Conservation (phyloP, 2,329 filamentous ascomycete species). For the Paecilomyces sp. region DNA sequence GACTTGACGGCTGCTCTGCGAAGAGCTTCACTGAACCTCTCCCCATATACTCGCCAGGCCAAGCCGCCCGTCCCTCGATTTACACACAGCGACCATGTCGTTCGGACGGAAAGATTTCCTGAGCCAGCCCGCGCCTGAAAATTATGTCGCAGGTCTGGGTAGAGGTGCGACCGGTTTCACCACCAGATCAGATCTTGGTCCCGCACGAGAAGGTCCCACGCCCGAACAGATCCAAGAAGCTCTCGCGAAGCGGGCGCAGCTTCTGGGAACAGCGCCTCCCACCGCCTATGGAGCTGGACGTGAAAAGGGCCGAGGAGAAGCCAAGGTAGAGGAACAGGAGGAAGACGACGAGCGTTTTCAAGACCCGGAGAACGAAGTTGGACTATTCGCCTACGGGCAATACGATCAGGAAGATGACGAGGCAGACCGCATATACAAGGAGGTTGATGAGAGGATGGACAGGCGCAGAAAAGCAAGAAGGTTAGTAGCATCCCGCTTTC, state of each 20-base stretch:
- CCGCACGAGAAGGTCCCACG: slow-evolving; percentile 87
- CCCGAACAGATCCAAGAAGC: slow-evolving; percentile 98
- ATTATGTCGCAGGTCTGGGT: slow-evolving; percentile 92
- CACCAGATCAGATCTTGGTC: slow-evolving; percentile 91
- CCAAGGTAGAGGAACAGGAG: slow-evolving; percentile 61
- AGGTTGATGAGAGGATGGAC: slow-evolving; percentile 96
- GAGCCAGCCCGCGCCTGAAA: slow-evolving; percentile 75
- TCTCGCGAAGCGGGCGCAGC: slow-evolving; percentile 84
- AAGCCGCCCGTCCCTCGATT: not conserved
- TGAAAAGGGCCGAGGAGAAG: slow-evolving; percentile 56
- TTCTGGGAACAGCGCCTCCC: slow-evolving; percentile 65
- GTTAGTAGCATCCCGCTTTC: slow-evolving; percentile 51
- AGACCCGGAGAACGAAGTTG: slow-evolving; percentile 94
- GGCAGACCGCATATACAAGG: slow-evolving; percentile 90
- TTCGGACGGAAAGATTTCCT: slow-evolving; percentile 72
- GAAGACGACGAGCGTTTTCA: slow-evolving; percentile 78
- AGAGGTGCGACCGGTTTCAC: slow-evolving; percentile 98
- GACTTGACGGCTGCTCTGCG: not conserved
- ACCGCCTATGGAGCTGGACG: slow-evolving; percentile 67
- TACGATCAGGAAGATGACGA: slow-evolving; percentile 98
- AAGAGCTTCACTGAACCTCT: not conserved
- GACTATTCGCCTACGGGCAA: slow-evolving; percentile 87
- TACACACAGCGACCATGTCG: slow-evolving; percentile 42
- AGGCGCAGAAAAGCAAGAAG: slow-evolving; percentile 76
- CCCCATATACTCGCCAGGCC: not conserved